These are phyloP conservation scores for Microsporum ferrugineum DNA, from an alignment of 2,329 filamentous ascomycete species.

Conservation along the genomic window DNA sequence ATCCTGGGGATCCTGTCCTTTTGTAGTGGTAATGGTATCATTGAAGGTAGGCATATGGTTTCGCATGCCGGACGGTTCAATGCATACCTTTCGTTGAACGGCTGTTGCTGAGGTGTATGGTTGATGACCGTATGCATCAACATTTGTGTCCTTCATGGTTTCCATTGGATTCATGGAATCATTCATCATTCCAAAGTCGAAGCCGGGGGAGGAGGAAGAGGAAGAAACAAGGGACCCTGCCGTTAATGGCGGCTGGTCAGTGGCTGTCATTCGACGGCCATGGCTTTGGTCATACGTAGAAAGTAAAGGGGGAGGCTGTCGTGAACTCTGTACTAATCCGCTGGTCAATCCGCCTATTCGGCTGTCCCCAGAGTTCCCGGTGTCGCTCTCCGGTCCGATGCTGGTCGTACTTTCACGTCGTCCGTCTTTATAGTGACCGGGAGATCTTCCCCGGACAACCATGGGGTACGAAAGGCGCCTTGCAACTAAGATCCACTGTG, in stretches of 20 bases:
- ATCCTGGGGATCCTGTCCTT: slow-evolving; percentile 19
- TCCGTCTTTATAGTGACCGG: slow-evolving; percentile 66
- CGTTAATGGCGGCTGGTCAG: slow-evolving; percentile 29
- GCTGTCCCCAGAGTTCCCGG: slow-evolving; percentile 35
- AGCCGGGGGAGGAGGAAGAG: slow-evolving; percentile 28
- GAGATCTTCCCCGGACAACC: slow-evolving; percentile 75
- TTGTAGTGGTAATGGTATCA: slow-evolving; percentile 17
- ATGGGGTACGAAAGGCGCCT: slow-evolving; percentile 64
- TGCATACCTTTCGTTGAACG: slow-evolving; percentile 18
- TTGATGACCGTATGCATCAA: slow-evolving; percentile 27
- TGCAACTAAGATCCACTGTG: slow-evolving; percentile 59
- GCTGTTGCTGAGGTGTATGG: slow-evolving; percentile 18
- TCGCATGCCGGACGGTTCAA: slow-evolving; percentile 16
- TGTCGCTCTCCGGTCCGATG: slow-evolving; percentile 55
- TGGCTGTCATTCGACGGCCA: slow-evolving; percentile 25
- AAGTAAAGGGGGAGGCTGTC: slow-evolving; percentile 26
- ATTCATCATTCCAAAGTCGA: slow-evolving; percentile 28
- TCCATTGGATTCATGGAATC: slow-evolving; percentile 32
- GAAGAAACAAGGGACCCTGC: slow-evolving; percentile 31
- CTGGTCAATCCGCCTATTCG: slow-evolving; percentile 22
- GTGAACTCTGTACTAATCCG: slow-evolving; percentile 22
- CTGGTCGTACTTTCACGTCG: slow-evolving; percentile 58
- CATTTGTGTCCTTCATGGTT: slow-evolving; percentile 25
- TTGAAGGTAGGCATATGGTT: slow-evolving; percentile 21
- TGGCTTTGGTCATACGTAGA: slow-evolving; percentile 25